Conservation (phyloP, 345 rosid genomes). For the Syzygium aromaticum region DNA sequence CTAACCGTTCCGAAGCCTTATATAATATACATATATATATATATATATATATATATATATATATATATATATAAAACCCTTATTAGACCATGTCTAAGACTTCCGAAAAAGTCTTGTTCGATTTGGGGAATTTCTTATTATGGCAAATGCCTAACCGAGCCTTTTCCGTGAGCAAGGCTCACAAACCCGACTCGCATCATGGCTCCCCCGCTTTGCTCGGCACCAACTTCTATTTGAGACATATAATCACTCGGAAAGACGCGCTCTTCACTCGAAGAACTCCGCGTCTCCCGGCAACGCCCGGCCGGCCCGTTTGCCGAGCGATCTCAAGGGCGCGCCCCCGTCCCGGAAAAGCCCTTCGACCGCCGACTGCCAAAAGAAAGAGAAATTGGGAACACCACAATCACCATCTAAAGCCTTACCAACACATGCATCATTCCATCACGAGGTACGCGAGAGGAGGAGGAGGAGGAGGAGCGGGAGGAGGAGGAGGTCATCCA, state of each 20-base stretch:
- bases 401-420: too few relatives aligned
- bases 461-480: too few relatives aligned
- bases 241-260: neutral
- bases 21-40: too few relatives aligned
- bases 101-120: accelerated
- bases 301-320: neutral
- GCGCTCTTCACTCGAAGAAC: neutral
- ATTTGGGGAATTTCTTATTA: neutral
- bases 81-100: neutral
- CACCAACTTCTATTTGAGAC: neutral
- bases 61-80: too few relatives aligned
- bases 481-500: too few relatives aligned
- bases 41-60: too few relatives aligned
- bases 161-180: neutral
- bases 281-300: accelerated
- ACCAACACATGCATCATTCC: too few relatives aligned
- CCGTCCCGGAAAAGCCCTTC: neutral
- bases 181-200: neutral
- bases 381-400: too few relatives aligned
- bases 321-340: neutral
- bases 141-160: neutral
- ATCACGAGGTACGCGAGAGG: too few relatives aligned
- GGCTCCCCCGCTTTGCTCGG: neutral
- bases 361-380: too few relatives aligned
- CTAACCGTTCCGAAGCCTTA: neutral